Evolutionary conservation across 31 red algal species (phyloP).

Genomic region (Asparagopsis taxiformis): DNA sequence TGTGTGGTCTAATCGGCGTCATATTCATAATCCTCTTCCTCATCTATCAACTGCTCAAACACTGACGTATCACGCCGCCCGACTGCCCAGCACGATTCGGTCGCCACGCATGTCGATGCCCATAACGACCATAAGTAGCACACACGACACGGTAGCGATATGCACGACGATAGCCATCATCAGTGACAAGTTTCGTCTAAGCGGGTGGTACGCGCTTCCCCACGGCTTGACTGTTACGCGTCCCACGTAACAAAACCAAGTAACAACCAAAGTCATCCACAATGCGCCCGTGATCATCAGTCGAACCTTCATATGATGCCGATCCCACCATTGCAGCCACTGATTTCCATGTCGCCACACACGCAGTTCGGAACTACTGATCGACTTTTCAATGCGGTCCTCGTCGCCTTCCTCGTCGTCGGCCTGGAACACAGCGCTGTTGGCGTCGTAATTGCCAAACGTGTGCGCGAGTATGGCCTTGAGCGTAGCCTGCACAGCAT

Average conservation of each 20-base stretch:
- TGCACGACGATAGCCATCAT: conserved; percentile 31
- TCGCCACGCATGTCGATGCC: conserved; percentile 30
- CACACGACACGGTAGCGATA: conserved; percentile 10
- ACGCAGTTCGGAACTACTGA: not conserved
- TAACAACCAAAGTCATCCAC: conserved; percentile 16
- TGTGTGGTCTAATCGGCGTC: conserved; percentile 13
- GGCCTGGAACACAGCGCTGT: not conserved
- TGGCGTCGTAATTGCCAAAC: conserved; percentile 26
- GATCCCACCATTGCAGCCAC: conserved; percentile 5
- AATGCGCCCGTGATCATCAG: conserved; percentile 11
- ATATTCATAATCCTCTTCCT: conserved; percentile 16
- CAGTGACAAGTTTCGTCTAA: not conserved
- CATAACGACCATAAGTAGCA: conserved; percentile 25
- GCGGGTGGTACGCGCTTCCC: not conserved
- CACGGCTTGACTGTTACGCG: not conserved
- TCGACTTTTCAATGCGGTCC: not conserved
- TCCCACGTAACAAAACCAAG: conserved; percentile 26
- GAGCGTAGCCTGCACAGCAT: conserved; percentile 31
- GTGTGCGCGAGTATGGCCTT: conserved; percentile 4
- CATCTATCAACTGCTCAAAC: conserved; percentile 11
- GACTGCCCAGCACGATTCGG: conserved; percentile 2
- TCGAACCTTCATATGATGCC: conserved; percentile 26
- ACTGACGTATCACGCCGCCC: conserved; percentile 3
- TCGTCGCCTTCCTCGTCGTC: conserved; percentile 9
- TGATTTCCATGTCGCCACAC: not conserved